phyloP scores from a whole-genome alignment of 2,329 filamentous ascomycete species.

The Hypoxylon sp. region DNA sequence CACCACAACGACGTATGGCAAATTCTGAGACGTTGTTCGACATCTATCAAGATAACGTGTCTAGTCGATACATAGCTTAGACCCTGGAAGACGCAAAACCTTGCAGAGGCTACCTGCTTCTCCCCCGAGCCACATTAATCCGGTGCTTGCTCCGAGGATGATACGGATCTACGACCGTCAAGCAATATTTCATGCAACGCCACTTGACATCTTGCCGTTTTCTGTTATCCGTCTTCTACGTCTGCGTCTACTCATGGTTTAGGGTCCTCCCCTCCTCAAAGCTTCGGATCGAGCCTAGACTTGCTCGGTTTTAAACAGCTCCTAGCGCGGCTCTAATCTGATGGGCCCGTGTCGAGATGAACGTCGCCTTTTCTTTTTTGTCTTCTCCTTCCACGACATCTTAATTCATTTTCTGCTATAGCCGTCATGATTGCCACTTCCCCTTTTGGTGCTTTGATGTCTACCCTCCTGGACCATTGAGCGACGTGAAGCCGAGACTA shows the following conservation, averaged over 20 bases:
- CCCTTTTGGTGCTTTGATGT: conserved; percentile 10
- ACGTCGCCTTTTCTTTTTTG: conserved; percentile 13
- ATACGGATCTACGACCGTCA: conserved; percentile 28
- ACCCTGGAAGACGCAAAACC: conserved; percentile 17
- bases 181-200: conserved; percentile 30
- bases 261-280: conserved; percentile 40
- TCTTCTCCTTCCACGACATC: conserved; percentile 1
- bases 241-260: conserved; percentile 23
- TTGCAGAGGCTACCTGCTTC: conserved; percentile 18
- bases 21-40: conserved; percentile 36
- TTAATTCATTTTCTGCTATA: conserved; percentile 11
- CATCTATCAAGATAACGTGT: conserved; percentile 25
- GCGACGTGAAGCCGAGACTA: conserved; percentile 16
- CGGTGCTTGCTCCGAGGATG: conserved; percentile 21
- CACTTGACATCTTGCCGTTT: conserved; percentile 31
- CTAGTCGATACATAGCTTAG: conserved; percentile 13
- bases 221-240: conserved; percentile 19
- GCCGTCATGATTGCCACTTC: conserved; percentile 16
- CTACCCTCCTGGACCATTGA: conserved; percentile 2
- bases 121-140: conserved; percentile 23
- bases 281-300: conserved; percentile 39
- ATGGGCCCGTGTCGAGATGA: conserved; percentile 23
- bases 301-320: conserved; percentile 32
- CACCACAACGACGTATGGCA: conserved; percentile 20
- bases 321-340: conserved; percentile 35